These are phyloP conservation scores for Cicer arietinum DNA, from an alignment of 306 rosid species.

Conservation along the genomic window DNA sequence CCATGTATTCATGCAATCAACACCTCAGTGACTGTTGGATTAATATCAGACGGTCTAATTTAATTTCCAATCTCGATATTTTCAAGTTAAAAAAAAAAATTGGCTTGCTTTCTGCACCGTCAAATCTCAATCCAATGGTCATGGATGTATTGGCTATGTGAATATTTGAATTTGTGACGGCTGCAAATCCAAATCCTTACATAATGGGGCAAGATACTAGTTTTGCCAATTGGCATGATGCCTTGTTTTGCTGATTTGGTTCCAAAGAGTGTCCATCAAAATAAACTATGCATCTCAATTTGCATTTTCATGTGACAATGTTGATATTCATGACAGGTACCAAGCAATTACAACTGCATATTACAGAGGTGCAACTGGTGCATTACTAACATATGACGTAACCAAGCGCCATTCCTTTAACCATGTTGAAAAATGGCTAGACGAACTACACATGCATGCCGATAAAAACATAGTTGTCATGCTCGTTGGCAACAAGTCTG, in stretches of 20 bases:
- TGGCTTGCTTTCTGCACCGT: too few relatives aligned
- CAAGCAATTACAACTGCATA: conserved; percentile 97
- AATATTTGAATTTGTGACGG: neutral
- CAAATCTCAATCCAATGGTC: too few relatives aligned
- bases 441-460: conserved; percentile 76
- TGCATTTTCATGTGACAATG: conserved; percentile 40
- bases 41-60: too few relatives aligned
- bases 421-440: conserved; percentile 81
- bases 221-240: neutral
- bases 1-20: too few relatives aligned
- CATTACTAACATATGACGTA: conserved; percentile 89
- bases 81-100: too few relatives aligned
- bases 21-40: too few relatives aligned
- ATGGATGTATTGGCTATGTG: too few relatives aligned
- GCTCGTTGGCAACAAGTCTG: conserved; percentile 96
- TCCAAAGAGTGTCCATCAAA: neutral
- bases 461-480: conserved; percentile 79
- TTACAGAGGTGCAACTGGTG: conserved; percentile 95
- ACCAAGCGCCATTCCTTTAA: conserved; percentile 76
- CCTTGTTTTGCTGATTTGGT: conserved; percentile 23
- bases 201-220: neutral
- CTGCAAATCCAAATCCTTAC: neutral
- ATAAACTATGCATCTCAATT: conserved; percentile 21
- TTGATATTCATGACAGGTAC: conserved; percentile 63
- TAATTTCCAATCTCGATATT: too few relatives aligned